These are phyloP conservation scores for Xylaria digitata DNA, from an alignment of 2,329 filamentous ascomycete genomes.

Conservation along the genomic window DNA sequence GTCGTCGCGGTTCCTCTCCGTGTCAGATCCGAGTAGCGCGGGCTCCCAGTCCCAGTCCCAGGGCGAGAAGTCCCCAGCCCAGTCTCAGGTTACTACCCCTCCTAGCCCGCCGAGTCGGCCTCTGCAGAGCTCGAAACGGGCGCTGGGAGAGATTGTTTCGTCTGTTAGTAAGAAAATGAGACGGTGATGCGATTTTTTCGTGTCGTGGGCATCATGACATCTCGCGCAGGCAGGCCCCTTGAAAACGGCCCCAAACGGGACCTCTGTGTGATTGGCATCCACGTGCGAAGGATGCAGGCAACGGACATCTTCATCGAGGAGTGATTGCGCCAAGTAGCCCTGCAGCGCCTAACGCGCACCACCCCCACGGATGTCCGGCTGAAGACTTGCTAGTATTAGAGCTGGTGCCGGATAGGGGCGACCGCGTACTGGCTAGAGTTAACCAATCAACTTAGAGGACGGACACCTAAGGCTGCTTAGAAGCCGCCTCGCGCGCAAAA, in stretches of 20 bases:
- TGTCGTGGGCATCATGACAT: not conserved
- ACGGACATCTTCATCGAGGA: too few species aligned
- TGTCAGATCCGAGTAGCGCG: not conserved
- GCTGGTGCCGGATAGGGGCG: too few species aligned
- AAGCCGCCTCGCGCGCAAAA: too few species aligned
- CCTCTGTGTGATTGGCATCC: not conserved
- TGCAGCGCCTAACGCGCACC: too few species aligned
- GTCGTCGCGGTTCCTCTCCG: slow-evolving; percentile 4
- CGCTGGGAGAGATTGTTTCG: not conserved
- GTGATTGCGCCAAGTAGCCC: too few species aligned
- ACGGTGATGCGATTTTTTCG: not conserved
- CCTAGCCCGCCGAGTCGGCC: not conserved
- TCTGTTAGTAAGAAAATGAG: slow-evolving; percentile 7
- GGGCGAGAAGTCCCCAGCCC: not conserved
- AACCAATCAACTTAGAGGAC: too few species aligned
- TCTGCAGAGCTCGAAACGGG: not conserved
- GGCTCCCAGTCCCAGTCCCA: not conserved
- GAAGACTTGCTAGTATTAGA: too few species aligned
- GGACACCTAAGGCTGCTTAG: too few species aligned
- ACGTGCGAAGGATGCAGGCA: not conserved
- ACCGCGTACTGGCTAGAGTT: too few species aligned
- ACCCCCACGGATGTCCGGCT: too few species aligned
- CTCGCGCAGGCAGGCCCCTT: too few species aligned
- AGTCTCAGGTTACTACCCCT: not conserved
- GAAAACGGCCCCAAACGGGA: too few species aligned